These are phyloP conservation scores for Penicillium waksmanii DNA, from an alignment of 495 filamentous ascomycete genomes.

Conservation along the genomic window DNA sequence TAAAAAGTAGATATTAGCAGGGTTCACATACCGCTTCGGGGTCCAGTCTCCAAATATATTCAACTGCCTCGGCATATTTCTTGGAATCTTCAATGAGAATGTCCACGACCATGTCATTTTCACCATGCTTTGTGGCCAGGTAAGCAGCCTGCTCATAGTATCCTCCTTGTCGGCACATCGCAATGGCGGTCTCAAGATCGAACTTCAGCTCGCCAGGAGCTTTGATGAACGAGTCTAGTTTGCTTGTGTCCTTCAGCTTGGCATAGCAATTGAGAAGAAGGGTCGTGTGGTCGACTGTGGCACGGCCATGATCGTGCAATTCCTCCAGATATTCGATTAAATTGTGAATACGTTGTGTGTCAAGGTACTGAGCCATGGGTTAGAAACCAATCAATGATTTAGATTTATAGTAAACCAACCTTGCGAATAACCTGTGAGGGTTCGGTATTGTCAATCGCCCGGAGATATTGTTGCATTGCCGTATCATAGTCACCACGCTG, in stretches of 20 bases:
- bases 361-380: slow-evolving; percentile 67
- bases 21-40: slow-evolving; percentile 67
- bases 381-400: slow-evolving; percentile 11
- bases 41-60: slow-evolving; percentile 87
- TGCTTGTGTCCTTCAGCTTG: slow-evolving; percentile 93
- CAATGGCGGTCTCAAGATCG: slow-evolving; percentile 94
- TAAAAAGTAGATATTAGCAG: neutral
- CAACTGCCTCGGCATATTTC: slow-evolving; percentile 81
- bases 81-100: slow-evolving; percentile 95
- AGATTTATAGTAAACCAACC: slow-evolving; percentile 39
- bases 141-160: slow-evolving; percentile 97
- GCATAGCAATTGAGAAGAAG: slow-evolving; percentile 96
- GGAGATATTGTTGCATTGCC: slow-evolving; percentile 97
- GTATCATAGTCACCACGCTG: slow-evolving; percentile 93
- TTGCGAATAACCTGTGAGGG: slow-evolving; percentile 94
- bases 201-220: slow-evolving; percentile 94
- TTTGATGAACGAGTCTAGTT: slow-evolving; percentile 95
- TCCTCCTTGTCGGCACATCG: slow-evolving; percentile 97
- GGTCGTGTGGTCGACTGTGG: slow-evolving; percentile 95
- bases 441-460: slow-evolving; percentile 93
- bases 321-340: slow-evolving; percentile 97
- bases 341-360: slow-evolving; percentile 95
- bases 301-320: slow-evolving; percentile 89
- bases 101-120: slow-evolving; percentile 91
- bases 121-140: slow-evolving; percentile 89